Conservation (phyloP, 2,329 filamentous ascomycete species). For the Penicillium sp. region DNA sequence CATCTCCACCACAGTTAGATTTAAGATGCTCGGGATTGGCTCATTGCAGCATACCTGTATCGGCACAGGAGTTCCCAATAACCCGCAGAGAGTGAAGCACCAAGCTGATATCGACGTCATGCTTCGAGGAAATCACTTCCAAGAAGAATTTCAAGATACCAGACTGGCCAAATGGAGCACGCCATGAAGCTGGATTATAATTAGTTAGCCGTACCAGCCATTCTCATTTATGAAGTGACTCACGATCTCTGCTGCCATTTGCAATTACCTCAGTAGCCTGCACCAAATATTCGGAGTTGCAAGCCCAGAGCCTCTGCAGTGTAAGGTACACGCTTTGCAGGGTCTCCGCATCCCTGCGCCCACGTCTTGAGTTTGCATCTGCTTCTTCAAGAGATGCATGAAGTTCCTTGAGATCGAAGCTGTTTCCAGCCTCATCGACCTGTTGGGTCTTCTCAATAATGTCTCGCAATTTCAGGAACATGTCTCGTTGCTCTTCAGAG, state of each 20-base stretch:
- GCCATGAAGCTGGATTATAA: constrained; percentile 37
- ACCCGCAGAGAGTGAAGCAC: constrained; percentile 43
- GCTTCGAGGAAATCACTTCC: constrained; percentile 34
- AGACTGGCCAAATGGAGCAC: constrained; percentile 37
- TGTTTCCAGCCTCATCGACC: constrained; percentile 22
- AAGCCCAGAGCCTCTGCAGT: constrained; percentile 38
- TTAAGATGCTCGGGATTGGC: not conserved
- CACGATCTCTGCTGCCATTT: constrained; percentile 44
- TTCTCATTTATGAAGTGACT: constrained; percentile 18
- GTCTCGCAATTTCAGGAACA: constrained; percentile 35
- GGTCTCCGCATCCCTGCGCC: constrained; percentile 19
- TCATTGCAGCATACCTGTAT: constrained; percentile 34
- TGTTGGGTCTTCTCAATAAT: constrained; percentile 28
- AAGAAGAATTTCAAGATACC: constrained; percentile 45
- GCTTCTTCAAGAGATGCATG: constrained; percentile 30
- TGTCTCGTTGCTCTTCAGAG: constrained; percentile 31
- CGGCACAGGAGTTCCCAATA: constrained; percentile 47
- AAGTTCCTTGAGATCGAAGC: constrained; percentile 29
- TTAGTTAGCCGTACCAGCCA: constrained; percentile 8
- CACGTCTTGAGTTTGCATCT: constrained; percentile 26
- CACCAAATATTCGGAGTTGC: constrained; percentile 34
- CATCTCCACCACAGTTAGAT: constrained; percentile 33
- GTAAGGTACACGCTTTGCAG: constrained; percentile 30
- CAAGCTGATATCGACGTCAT: constrained; percentile 28
- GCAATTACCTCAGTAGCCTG: constrained; percentile 40